phyloP scores from a whole-genome alignment of 192 early-diverging fungal genomes.

The Entomortierella beljakovae region DNA sequence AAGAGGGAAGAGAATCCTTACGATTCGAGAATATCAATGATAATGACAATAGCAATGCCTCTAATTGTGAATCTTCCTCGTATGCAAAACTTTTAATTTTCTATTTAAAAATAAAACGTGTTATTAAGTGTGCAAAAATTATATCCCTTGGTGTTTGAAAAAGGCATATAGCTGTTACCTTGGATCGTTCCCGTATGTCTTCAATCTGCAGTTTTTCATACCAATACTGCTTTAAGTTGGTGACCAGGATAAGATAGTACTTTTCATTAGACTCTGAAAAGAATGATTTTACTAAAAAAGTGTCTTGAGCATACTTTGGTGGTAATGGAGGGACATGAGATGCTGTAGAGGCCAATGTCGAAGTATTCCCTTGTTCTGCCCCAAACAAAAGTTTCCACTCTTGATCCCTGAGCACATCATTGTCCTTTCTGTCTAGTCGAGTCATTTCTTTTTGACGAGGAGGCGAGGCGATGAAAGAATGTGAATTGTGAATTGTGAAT shows the following conservation, averaged over 20 bases:
- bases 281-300: slow-evolving; percentile 31
- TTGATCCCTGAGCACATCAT: slow-evolving; percentile 27
- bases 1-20: background rate
- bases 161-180: slow-evolving; percentile 16
- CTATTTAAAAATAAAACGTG: background rate
- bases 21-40: slow-evolving; percentile 20
- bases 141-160: background rate
- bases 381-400: slow-evolving; percentile 34
- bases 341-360: background rate
- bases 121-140: background rate
- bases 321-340: background rate
- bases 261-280: slow-evolving; percentile 35
- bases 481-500: background rate
- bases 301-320: slow-evolving; percentile 12
- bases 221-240: slow-evolving; percentile 49
- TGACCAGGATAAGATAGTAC: slow-evolving; percentile 38
- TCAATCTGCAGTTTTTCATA: slow-evolving; percentile 35
- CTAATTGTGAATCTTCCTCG: slow-evolving; percentile 46
- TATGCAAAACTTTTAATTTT: slow-evolving; percentile 44
- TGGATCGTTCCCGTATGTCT: slow-evolving; percentile 31
- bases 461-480: background rate
- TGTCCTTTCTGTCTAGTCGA: slow-evolving; percentile 29
- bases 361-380: background rate
- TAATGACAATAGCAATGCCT: slow-evolving; percentile 33
- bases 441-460: background rate